Conservation (phyloP, 2,329 filamentous ascomycete species). For the Incumbomyces delicatus region DNA sequence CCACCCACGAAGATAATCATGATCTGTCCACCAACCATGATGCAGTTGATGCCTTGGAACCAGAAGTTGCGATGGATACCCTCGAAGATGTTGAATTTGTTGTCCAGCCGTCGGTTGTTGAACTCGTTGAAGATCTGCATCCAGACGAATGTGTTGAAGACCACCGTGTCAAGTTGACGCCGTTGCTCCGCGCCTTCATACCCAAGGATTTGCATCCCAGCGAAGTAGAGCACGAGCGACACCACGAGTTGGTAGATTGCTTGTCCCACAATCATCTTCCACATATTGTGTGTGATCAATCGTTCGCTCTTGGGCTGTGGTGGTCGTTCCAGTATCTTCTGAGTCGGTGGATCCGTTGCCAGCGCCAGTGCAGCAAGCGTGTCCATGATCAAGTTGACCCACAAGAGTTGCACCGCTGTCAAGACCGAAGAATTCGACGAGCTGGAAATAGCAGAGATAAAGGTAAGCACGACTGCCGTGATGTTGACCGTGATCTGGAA, state of each 20-base stretch:
- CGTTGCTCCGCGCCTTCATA: conserved; percentile 39
- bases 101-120: conserved; percentile 92
- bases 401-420: conserved; percentile 81
- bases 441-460: conserved; percentile 73
- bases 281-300: conserved; percentile 83
- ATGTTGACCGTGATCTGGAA: conserved; percentile 72
- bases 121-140: conserved; percentile 99
- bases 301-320: conserved; percentile 65
- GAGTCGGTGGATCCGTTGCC: conserved; percentile 80
- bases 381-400: conserved; percentile 97
- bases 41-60: conserved; percentile 72
- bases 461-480: conserved; percentile 77
- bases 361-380: conserved; percentile 83
- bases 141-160: conserved; percentile 98
- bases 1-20: conserved; percentile 86
- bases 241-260: conserved; percentile 75
- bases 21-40: conserved; percentile 84
- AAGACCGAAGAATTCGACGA: conserved; percentile 62
- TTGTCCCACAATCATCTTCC: conserved; percentile 98
- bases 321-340: conserved; percentile 69
- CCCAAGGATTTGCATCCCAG: conserved; percentile 50
- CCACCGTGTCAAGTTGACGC: conserved; percentile 60
- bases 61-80: conserved; percentile 76
- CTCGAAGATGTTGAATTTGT: conserved; percentile 92
- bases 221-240: conserved; percentile 77